These are phyloP conservation scores for Lachnellula arida DNA, from an alignment of 2,329 filamentous ascomycete species.

Conservation along the genomic window DNA sequence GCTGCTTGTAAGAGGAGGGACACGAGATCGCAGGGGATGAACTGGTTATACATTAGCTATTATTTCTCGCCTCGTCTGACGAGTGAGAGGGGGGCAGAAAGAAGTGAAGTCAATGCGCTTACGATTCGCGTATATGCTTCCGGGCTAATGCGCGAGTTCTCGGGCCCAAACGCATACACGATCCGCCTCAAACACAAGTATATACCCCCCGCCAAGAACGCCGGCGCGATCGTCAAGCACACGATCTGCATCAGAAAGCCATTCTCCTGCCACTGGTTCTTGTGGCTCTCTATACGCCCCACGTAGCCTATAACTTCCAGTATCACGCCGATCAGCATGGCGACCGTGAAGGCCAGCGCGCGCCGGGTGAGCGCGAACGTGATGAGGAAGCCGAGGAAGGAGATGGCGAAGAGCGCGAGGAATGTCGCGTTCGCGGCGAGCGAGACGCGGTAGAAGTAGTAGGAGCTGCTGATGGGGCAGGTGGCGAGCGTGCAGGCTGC, in stretches of 20 bases:
- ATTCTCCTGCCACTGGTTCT: conserved; percentile 46
- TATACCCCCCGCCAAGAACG: conserved; percentile 59
- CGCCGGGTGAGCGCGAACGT: conserved; percentile 41
- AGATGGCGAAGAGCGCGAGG: conserved; percentile 45
- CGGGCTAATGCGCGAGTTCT: conserved; percentile 45
- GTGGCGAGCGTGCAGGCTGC: conserved; percentile 33
- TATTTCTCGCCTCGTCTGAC: background rate
- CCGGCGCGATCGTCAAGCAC: conserved; percentile 59
- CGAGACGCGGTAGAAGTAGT: conserved; percentile 50
- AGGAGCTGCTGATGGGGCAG: conserved; percentile 34
- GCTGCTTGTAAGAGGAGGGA: conserved; percentile 56
- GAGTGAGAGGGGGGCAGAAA: too few relatives aligned
- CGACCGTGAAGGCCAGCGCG: conserved; percentile 47
- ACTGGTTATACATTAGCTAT: conserved; percentile 33
- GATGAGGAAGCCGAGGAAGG: conserved; percentile 37
- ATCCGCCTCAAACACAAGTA: conserved; percentile 56
- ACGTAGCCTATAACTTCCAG: conserved; percentile 56
- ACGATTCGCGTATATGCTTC: conserved; percentile 47
- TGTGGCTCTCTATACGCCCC: conserved; percentile 50
- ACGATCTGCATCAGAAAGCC: conserved; percentile 54
- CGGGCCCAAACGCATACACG: conserved; percentile 43
- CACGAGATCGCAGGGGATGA: conserved; percentile 59
- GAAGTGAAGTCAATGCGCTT: too few relatives aligned
- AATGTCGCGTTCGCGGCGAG: conserved; percentile 50
- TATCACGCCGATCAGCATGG: conserved; percentile 48